A percentile compares a stretch with the other conserved stretches of the same genome.
These are phyloP conservation scores for Forsythia viridissima DNA, from an alignment of 257 asterid species.

Conservation along the genomic window DNA sequence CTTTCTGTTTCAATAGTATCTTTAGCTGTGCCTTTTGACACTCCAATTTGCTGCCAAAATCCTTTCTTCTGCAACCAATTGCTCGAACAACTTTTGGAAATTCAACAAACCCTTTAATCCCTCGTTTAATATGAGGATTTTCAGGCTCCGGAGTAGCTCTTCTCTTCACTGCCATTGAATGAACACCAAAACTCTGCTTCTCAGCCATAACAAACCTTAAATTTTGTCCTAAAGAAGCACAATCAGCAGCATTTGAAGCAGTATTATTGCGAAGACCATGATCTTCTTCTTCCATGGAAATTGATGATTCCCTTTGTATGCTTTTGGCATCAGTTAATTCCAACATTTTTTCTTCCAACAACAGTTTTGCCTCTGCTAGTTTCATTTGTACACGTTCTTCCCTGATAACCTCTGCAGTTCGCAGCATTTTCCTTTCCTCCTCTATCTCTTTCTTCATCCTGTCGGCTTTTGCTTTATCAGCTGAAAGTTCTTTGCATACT, in stretches of 20 bases:
- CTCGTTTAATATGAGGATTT: slow-evolving; percentile 80
- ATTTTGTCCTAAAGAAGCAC: slow-evolving; percentile 24
- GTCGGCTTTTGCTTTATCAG: slow-evolving; percentile 35
- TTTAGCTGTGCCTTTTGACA: slow-evolving; percentile 81
- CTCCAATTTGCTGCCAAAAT: slow-evolving; percentile 63
- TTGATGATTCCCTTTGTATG: background rate
- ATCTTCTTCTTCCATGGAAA: slow-evolving; percentile 18
- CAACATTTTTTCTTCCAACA: slow-evolving; percentile 58
- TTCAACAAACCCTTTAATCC: slow-evolving; percentile 90
- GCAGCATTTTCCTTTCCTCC: slow-evolving; percentile 76
- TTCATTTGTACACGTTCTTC: slow-evolving; percentile 91
- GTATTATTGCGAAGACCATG: background rate
- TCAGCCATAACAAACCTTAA: slow-evolving; percentile 32
- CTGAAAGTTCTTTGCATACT: slow-evolving; percentile 50
- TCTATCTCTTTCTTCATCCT: slow-evolving; percentile 60
- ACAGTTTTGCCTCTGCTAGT: slow-evolving; percentile 56
- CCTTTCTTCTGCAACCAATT: slow-evolving; percentile 68
- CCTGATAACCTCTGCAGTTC: slow-evolving; percentile 70
- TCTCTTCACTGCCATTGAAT: slow-evolving; percentile 23
- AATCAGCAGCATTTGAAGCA: background rate
- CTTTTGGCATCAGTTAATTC: slow-evolving; percentile 41
- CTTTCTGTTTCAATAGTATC: slow-evolving; percentile 57
- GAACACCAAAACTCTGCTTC: slow-evolving; percentile 14
- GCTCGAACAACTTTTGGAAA: slow-evolving; percentile 75
- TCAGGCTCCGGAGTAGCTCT: slow-evolving; percentile 45